Base-by-base conservation (phyloP, 768 basidiomycete genomes). In the Leccinum truebloodii region DNA sequence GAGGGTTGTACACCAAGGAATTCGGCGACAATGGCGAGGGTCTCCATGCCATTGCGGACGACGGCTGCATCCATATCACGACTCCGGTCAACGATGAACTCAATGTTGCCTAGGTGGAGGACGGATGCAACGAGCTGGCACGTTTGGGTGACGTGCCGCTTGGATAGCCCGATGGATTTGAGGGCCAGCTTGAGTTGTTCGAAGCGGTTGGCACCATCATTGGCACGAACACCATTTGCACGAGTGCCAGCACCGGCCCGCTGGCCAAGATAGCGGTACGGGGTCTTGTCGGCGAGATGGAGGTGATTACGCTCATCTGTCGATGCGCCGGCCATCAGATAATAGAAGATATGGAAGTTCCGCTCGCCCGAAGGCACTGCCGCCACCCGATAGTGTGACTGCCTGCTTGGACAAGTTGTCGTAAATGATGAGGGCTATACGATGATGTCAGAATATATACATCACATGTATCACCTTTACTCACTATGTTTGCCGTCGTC, bases 311-410 rank as follows among this genome's bases (percentile, higher is more conserved):
- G 80, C 72, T 99, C 97, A 68, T 98, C 97, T 0, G 84, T 70
- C 0, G 89, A 86, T 2, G 95, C 94, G 26, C 97, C 96, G 1
- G 94, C 90, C 60, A 95, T 87, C 68, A 99, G 85, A 73, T 98
- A 98, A 72, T 98, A 98, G 76, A 98, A 97, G 34, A 96, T 94
- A 74, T 99, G 95, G 73, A 98, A 99, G 65, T 97, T 98, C 13
- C 96, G 86, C 75, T 99, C 97, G 58, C 94, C 95, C 0, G 89
- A 91, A 0, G 93, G 91, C 0, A 91, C 85, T 22, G 86, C 86
- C 6, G 93, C 84, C 22, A 98, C 94, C 10, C 95, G n/a, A n/a
- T n/a, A n/a, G 24, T 7, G 26, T 8, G 26, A 28, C 26, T 28
- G 26, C 26, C 26, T 28, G 26, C 26, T 28, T 28, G 26, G 26